Evolutionary conservation across 352 stramenopile species (phyloP).

Genomic region (Globisporangium yorkense): DNA sequence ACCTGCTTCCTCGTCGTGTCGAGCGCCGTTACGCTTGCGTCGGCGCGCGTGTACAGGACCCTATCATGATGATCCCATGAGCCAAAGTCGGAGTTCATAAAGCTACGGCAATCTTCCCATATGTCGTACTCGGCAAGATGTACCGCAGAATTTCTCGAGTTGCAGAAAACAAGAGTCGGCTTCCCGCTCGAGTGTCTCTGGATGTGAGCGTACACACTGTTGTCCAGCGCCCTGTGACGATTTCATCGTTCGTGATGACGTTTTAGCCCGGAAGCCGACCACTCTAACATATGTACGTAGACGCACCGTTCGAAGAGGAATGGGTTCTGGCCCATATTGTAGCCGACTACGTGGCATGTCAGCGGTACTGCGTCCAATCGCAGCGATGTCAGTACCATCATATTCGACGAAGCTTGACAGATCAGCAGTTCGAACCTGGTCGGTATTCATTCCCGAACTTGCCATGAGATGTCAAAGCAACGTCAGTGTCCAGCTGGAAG

Average conservation of each 20-base stretch:
- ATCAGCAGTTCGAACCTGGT: conserved; percentile 17
- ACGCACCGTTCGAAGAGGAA: conserved; percentile 32
- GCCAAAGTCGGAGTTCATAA: too few relatives aligned
- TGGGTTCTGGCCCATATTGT: conserved; percentile 15
- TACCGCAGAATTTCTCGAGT: conserved; percentile 20
- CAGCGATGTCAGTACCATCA: neutral
- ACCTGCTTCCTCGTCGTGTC: conserved; percentile 8
- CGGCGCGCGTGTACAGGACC: neutral
- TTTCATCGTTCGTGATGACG: conserved; percentile 19
- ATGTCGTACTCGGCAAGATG: conserved; percentile 20
- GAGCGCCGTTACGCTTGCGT: neutral
- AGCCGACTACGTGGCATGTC: conserved; percentile 23
- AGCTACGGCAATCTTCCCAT: neutral
- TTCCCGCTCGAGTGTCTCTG: conserved; percentile 33
- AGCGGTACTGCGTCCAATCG: conserved; percentile 19
- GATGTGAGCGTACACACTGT: conserved; percentile 35
- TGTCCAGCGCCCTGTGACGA: conserved; percentile 20
- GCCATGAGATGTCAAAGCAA: neutral
- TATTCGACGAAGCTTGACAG: neutral
- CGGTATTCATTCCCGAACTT: conserved; percentile 42
- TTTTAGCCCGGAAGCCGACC: neutral
- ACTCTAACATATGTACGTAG: neutral
- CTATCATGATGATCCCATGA: conserved; percentile 1
- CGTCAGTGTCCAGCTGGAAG: neutral
- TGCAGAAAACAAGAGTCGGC: conserved; percentile 58